Conservation (phyloP, 164 flowering plant genomes). For the Annona cherimola region DNA sequence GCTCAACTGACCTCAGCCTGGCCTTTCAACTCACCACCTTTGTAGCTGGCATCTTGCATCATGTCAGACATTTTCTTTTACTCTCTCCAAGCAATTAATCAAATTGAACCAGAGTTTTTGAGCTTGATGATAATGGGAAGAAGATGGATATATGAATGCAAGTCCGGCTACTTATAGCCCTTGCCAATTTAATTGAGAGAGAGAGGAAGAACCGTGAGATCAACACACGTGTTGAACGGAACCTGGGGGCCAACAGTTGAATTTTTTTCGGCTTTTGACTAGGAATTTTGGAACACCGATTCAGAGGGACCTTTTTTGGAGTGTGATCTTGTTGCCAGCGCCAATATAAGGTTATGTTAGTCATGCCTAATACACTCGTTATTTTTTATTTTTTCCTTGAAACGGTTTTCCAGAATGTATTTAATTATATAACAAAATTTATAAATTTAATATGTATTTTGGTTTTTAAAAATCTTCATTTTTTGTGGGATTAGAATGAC, state of each 20-base stretch:
- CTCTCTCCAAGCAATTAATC: not conserved
- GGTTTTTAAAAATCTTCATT: too few relatives aligned
- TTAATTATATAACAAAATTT: too few relatives aligned
- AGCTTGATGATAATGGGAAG: not conserved
- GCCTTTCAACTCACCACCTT: not conserved
- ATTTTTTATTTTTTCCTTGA: too few relatives aligned
- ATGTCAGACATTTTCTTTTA: not conserved
- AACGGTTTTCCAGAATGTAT: too few relatives aligned
- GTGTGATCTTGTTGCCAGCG: not conserved
- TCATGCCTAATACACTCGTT: too few relatives aligned
- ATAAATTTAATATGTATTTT: too few relatives aligned
- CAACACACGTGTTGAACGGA: not conserved
- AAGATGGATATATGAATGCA: too few relatives aligned
- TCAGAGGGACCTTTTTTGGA: not conserved
- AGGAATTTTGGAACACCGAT: not conserved
- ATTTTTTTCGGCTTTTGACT: not conserved
- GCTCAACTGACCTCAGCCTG: constrained; percentile 1
- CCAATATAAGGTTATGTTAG: too few relatives aligned
- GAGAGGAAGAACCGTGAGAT: too few relatives aligned
- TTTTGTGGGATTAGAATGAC: too few relatives aligned
- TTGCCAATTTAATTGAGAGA: not conserved
- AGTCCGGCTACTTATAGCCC: not conserved
- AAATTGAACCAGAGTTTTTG: not conserved
- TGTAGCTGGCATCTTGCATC: not conserved
- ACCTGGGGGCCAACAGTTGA: not conserved